Evolutionary conservation across 768 basidiomycete species (phyloP).

Genomic region (Lactarius sp.): DNA sequence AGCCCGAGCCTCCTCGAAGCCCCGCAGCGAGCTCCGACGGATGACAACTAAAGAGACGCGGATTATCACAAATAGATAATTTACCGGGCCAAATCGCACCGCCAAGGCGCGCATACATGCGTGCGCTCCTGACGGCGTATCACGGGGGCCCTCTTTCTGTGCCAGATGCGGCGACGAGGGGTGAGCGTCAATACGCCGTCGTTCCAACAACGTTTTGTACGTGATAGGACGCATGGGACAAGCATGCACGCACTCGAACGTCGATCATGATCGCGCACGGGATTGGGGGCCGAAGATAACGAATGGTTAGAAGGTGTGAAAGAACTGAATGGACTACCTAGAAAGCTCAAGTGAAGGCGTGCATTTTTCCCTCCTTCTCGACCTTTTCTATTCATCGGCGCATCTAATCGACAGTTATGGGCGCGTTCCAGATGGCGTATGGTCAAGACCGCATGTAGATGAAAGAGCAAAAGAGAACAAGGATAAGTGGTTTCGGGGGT

Average conservation of each 20-base stretch:
- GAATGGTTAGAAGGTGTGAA: neutral
- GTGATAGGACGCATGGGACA: neutral
- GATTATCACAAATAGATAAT: neutral
- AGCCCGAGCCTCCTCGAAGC: neutral
- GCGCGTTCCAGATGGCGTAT: conserved; percentile 13
- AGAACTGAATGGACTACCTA: neutral
- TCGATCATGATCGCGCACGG: neutral
- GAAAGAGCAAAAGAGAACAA: neutral
- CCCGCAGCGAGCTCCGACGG: conserved; percentile 13
- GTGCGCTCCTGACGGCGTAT: neutral
- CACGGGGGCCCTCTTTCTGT: neutral
- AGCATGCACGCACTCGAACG: neutral
- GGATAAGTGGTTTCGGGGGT: conserved; percentile 5
- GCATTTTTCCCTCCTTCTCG: neutral
- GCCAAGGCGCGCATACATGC: no score
- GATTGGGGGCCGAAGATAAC: neutral
- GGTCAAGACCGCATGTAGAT: neutral
- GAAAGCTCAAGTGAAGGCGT: conserved; percentile 3
- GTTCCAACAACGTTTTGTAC: neutral
- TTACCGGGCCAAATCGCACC: neutral
- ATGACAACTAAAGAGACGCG: neutral
- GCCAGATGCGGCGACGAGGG: neutral
- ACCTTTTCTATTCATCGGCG: neutral
- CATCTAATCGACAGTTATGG: neutral
- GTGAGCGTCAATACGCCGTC: neutral